These are phyloP conservation scores for Penicillium chermesinum DNA, from an alignment of 495 filamentous ascomycete genomes.

Conservation along the genomic window DNA sequence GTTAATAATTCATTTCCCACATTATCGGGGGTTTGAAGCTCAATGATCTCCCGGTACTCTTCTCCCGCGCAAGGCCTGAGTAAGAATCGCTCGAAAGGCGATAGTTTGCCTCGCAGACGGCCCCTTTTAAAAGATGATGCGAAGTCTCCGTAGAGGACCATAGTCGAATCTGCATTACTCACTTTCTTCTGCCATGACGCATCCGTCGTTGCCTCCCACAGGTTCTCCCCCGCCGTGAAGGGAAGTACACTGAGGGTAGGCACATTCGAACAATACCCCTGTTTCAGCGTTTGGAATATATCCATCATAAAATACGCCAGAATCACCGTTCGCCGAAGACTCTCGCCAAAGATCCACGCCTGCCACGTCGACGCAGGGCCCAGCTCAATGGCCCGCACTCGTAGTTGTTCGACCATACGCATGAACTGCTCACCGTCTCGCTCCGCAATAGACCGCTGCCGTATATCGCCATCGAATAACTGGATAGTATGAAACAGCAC, in stretches of 20 bases:
- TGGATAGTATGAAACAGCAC: constrained; percentile 47
- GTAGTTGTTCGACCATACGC: constrained; percentile 1
- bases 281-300: constrained; percentile 4
- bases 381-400: background rate
- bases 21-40: background rate
- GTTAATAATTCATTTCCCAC: background rate
- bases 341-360: constrained; percentile 11
- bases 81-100: constrained; percentile 4
- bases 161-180: background rate
- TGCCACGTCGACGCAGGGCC: background rate
- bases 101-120: background rate
- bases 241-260: constrained; percentile 8
- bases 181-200: constrained; percentile 5
- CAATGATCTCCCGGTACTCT: background rate
- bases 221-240: background rate
- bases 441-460: constrained; percentile 29
- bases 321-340: constrained; percentile 6
- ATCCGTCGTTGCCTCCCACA: constrained; percentile 3
- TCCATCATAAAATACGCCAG: constrained; percentile 2
- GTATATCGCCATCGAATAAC: constrained; percentile 51
- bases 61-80: constrained; percentile 11
- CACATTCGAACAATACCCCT: constrained; percentile 2
- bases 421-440: constrained; percentile 3
- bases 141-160: constrained; percentile 10
- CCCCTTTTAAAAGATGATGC: constrained; percentile 8